These are phyloP conservation scores for Aspergillus nomiae DNA, from an alignment of 2,329 filamentous ascomycete species.

Conservation along the genomic window DNA sequence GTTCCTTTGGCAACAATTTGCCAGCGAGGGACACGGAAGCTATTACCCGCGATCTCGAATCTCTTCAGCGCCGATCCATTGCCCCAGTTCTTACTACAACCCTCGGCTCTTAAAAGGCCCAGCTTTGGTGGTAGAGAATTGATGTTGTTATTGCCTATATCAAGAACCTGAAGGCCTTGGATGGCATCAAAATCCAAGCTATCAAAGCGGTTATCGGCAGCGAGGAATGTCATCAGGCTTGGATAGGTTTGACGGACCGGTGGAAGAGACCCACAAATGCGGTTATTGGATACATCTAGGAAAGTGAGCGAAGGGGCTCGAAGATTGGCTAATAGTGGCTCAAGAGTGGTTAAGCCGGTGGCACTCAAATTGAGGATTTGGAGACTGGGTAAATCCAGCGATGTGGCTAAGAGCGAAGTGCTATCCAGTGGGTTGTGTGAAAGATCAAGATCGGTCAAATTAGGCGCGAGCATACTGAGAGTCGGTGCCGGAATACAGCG, in stretches of 20 bases:
- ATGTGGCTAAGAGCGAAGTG: slow-evolving; percentile 65
- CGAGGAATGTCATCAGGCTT: slow-evolving; percentile 68
- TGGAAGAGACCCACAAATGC: slow-evolving; percentile 69
- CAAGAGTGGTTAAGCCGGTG: slow-evolving; percentile 72
- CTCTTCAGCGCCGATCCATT: slow-evolving; percentile 58
- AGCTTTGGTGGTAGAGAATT: slow-evolving; percentile 77
- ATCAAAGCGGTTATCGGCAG: slow-evolving; percentile 76
- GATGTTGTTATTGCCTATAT: slow-evolving; percentile 84
- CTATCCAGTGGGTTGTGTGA: slow-evolving; percentile 72
- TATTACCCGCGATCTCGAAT: slow-evolving; percentile 80
- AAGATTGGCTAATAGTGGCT: slow-evolving; percentile 66
- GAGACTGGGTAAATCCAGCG: slow-evolving; percentile 70
- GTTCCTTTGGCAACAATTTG: slow-evolving; percentile 85
- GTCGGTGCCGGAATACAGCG: slow-evolving; percentile 66
- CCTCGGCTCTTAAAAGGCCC: slow-evolving; percentile 69
- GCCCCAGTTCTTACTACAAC: slow-evolving; percentile 37
- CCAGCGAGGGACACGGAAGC: slow-evolving; percentile 83
- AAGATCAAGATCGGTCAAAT: slow-evolving; percentile 71
- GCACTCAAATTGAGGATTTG: slow-evolving; percentile 74
- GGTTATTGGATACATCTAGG: slow-evolving; percentile 80
- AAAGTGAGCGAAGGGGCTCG: slow-evolving; percentile 74
- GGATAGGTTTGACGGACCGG: slow-evolving; percentile 69
- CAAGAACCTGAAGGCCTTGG: slow-evolving; percentile 72
- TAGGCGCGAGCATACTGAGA: slow-evolving; percentile 70
- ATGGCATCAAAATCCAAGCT: slow-evolving; percentile 74